Conservation (phyloP, 2,329 filamentous ascomycete genomes). For the Claviceps arundinis region DNA sequence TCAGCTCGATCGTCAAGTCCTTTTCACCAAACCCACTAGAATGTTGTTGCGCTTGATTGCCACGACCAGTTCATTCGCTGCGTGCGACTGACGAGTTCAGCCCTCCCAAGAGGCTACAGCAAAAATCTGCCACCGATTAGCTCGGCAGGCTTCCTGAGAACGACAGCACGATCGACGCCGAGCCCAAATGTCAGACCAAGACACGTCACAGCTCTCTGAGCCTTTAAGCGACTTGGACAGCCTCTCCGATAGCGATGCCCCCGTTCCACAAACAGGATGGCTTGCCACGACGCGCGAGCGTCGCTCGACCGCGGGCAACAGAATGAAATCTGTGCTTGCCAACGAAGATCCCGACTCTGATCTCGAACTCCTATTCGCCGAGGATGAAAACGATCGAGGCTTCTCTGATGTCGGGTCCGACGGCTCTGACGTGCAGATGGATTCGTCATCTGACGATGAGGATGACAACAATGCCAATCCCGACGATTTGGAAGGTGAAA, state of each 20-base stretch:
- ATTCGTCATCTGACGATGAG: conserved; percentile 73
- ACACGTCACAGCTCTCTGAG: conserved; percentile 19
- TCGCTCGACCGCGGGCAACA: conserved; percentile 72
- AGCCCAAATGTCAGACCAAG: conserved; percentile 18
- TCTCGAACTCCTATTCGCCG: conserved; percentile 63
- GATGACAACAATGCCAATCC: conserved; percentile 46
- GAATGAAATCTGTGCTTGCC: conserved; percentile 65
- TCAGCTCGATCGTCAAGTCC: not conserved
- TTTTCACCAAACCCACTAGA: not conserved
- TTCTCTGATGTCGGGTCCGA: conserved; percentile 57
- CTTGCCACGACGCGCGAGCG: conserved; percentile 60
- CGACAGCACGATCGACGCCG: conserved; percentile 16
- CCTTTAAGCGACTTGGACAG: conserved; percentile 14
- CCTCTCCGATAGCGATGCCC: conserved; percentile 24
- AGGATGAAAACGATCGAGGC: conserved; percentile 54
- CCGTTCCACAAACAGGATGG: conserved; percentile 41
- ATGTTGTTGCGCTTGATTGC: not conserved
- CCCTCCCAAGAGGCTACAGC: not conserved
- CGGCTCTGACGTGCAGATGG: conserved; percentile 68
- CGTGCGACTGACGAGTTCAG: not conserved
- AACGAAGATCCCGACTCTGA: conserved; percentile 58
- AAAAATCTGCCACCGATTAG: not conserved
- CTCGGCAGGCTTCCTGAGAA: not conserved
- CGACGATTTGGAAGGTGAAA: conserved; percentile 75
- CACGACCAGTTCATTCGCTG: not conserved